Evolutionary conservation across 2,329 filamentous ascomycete species (phyloP), one percentile per base, ranked within the genome.

Genomic region (Curvularia hawaiiensis): DNA sequence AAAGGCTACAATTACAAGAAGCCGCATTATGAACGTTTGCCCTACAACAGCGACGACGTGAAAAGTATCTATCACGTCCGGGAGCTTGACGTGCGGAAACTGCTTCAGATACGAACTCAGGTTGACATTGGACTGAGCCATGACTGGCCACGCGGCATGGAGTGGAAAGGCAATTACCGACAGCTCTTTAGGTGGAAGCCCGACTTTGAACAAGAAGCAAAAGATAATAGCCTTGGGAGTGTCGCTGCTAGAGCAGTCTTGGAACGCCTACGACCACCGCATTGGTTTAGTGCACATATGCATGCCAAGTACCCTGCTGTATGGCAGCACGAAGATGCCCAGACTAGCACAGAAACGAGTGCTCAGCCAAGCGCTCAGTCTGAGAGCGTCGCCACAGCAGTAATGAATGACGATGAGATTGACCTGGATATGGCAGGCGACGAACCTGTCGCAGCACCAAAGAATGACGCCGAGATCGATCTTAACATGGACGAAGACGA

Each of bases 41-140:
- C 95, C 0, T 98, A 97, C 75, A 90, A 85, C 66, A 73, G 80
- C 20, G 85, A 88, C 61, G 92, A 97, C 52, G 79, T 96, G 59
- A 89, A 87, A 73, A 90, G 86, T 52, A 90, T 96, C 68, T 98
- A 97, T 70, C 94, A 98, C 72, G 87, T 96, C 22, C 85, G 95
- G 44, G 93, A 97, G 76, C 77, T 96, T 12, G 95, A 99, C 73
- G 85, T 91, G n/a, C 88, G 94, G 68, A 98, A 97, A 77, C 79
- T 99, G 33, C 81, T 97, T 39, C 88, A 93, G 69, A 71, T 98
- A 31, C 85, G 87, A n/a, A 91, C 90, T 18, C 94, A 96, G 70
- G 88, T 98, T 38, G 95, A 99, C 65, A 80, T 99, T 44, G 92
- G 93, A 3, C 78, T 99, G 52, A 97, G 93, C 66, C 95, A 99